A percentile compares a stretch with the other conserved stretches of the same genome.
phyloP scores from a whole-genome alignment of 352 stramenopile species.

The Phytopythium montanum region DNA sequence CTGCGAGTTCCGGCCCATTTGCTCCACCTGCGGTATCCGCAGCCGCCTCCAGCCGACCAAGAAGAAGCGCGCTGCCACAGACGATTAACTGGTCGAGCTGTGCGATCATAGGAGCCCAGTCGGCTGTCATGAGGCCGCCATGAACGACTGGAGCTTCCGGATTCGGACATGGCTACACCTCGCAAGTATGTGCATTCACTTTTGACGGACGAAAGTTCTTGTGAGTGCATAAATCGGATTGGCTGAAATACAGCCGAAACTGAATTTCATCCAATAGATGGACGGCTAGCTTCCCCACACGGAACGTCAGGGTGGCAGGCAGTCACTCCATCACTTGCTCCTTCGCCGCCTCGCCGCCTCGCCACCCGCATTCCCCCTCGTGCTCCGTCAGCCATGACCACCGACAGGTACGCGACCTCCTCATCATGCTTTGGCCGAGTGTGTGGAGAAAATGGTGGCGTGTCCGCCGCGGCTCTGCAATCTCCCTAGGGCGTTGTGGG shows the following conservation, averaged over 20 bases:
- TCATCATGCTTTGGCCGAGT: background rate
- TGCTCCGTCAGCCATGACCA: background rate
- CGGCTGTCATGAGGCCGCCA: background rate
- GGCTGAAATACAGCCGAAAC: constrained; percentile 8
- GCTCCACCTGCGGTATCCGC: constrained; percentile 83
- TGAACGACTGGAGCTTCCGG: background rate
- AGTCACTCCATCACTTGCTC: background rate
- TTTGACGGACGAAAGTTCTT: background rate
- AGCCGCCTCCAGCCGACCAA: constrained; percentile 77
- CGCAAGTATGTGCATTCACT: constrained; percentile 6
- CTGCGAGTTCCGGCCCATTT: constrained; percentile 85
- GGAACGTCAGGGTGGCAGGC: background rate
- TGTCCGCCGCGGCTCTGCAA: background rate
- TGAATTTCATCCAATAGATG: constrained; percentile 17
- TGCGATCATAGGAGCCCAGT: background rate
- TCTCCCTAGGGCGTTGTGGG: background rate
- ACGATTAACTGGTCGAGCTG: constrained; percentile 7
- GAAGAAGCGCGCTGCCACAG: constrained; percentile 36
- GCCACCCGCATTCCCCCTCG: background rate
- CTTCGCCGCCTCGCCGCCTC: background rate
- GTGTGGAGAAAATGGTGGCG: too few relatives aligned
- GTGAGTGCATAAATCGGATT: constrained; percentile 19
- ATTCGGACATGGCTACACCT: background rate
- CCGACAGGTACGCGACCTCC: background rate
- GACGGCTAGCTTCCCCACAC: background rate